phyloP scores from a whole-genome alignment of 441 rosid genomes.

The Gossypium armourianum region DNA sequence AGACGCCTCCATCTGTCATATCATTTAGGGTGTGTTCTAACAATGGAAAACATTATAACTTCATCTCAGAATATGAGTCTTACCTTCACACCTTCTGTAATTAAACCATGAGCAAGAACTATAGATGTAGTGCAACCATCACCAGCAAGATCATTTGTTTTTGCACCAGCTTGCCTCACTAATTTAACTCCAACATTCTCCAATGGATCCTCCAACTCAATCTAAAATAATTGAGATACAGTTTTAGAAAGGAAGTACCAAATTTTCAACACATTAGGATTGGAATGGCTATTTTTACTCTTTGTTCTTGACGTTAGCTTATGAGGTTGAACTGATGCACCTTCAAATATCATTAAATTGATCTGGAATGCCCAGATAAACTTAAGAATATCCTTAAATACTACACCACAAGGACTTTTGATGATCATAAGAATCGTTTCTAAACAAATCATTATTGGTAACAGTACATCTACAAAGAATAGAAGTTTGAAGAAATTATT shows the following conservation, averaged over 20 bases:
- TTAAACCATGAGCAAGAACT: conserved; percentile 78
- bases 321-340: neutral
- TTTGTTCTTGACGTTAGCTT: neutral
- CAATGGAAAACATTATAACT: neutral
- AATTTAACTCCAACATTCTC: conserved; percentile 90
- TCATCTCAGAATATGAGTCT: neutral
- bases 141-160: conserved; percentile 79
- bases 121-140: conserved; percentile 89
- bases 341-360: neutral
- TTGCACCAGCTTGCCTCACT: conserved; percentile 92
- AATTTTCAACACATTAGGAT: neutral
- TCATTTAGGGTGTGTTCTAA: neutral
- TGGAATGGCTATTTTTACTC: neutral
- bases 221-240: conserved; percentile 27
- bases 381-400: neutral
- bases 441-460: no score
- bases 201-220: conserved; percentile 75
- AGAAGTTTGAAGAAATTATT: no score
- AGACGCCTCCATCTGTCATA: neutral
- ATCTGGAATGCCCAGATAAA: neutral
- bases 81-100: conserved; percentile 76
- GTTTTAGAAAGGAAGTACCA: neutral
- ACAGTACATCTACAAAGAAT: no score
- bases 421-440: no score
- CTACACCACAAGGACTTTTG: no score